Conservation (phyloP, 306 rosid species). For the Clitoria ternatea region DNA sequence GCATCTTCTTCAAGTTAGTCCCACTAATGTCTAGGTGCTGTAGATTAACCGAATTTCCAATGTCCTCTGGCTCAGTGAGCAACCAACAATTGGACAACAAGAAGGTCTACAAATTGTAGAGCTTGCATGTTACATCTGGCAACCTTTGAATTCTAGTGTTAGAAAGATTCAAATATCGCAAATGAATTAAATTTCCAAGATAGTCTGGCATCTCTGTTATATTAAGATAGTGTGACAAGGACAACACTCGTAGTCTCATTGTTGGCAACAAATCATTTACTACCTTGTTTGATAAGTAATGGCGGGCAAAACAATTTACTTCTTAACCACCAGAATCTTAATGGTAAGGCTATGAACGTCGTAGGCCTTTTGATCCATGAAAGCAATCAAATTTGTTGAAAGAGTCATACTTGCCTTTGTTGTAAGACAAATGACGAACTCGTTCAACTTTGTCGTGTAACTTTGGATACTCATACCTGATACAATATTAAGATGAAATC, state of each 20-base stretch:
- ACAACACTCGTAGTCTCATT: slow-evolving; percentile 17
- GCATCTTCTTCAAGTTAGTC: background rate
- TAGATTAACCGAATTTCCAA: background rate
- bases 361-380: background rate
- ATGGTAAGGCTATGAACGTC: slow-evolving; percentile 12
- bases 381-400: background rate
- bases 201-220: background rate
- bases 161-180: slow-evolving; percentile 26
- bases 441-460: background rate
- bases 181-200: slow-evolving; percentile 15
- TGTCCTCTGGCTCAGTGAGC: background rate
- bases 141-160: background rate
- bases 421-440: slow-evolving; percentile 29
- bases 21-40: background rate
- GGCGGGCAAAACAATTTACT: background rate
- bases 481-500: slow-evolving; percentile 13
- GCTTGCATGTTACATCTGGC: background rate
- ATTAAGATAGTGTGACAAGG: background rate
- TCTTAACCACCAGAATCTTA: background rate
- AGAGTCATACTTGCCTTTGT: background rate
- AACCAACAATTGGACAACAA: background rate
- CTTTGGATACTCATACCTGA: background rate
- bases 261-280: background rate
- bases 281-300: background rate
- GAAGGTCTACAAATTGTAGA: slow-evolving; percentile 29